Percentiles rank a stretch among this genome's conserved stretches.
Conservation (phyloP, 805 yeast species). For the Maudiozyma pseudohumilis region DNA sequence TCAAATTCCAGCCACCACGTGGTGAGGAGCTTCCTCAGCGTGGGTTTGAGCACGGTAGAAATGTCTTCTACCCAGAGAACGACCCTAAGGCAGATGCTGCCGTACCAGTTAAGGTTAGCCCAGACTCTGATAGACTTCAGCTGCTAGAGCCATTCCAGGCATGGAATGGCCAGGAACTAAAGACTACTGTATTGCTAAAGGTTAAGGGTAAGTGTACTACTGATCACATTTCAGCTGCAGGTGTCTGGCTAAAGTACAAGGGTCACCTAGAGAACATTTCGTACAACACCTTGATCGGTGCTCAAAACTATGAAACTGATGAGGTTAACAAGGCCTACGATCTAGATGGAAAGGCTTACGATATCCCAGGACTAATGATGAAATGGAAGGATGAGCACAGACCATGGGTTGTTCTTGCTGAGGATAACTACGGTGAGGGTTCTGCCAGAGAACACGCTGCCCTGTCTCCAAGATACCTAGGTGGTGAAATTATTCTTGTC, state of each 20-base stretch:
- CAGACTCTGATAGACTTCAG: conserved; percentile 86
- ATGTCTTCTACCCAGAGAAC: conserved; percentile 61
- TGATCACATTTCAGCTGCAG: conserved; percentile 97
- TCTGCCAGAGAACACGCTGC: conserved; percentile 99
- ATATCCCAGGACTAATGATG: conserved; percentile 94
- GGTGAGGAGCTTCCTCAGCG: conserved; percentile 77
- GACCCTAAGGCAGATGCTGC: conserved; percentile 57
- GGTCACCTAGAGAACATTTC: conserved; percentile 96
- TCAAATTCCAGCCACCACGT: conserved; percentile 67
- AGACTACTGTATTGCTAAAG: conserved; percentile 67
- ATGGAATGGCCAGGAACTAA: conserved; percentile 80
- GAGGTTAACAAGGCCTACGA: conserved; percentile 89
- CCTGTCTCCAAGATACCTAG: conserved; percentile 85
- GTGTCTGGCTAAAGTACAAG: conserved; percentile 96
- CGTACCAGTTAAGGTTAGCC: conserved; percentile 61
- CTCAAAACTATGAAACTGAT: conserved; percentile 93
- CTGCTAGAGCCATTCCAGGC: conserved; percentile 78
- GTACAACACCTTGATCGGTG: conserved; percentile 91
- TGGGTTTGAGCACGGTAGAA: conserved; percentile 72
- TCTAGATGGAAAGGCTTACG: conserved; percentile 61
- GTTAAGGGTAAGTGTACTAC: conserved; percentile 98
- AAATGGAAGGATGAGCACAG: conserved; percentile 80
- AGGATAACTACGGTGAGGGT: conserved; percentile 98
- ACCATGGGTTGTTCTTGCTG: conserved; percentile 95
- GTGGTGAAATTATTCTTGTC: conserved; percentile 79